Evolutionary conservation across 1,284 basidiomycete genomes (phyloP), one percentile per base, ranked within the genome.

Genomic region (Cronartium quercuum): DNA sequence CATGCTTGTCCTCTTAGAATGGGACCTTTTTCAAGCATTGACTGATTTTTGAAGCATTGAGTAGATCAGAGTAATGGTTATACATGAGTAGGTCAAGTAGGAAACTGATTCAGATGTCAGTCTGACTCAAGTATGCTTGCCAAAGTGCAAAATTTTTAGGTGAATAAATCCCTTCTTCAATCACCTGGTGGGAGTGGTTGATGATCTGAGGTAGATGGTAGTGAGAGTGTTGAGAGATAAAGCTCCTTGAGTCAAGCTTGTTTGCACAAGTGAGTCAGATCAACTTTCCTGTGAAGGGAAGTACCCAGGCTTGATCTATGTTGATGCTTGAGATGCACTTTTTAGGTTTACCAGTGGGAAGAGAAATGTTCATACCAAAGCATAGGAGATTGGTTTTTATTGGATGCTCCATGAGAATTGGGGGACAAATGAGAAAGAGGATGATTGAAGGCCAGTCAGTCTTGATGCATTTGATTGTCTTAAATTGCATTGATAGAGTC

Each of bases 21-120:
- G 62, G 42, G 29, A 71, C 21, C 7, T 57, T 47, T 21, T 34
- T 64, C 18, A 71, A 10, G 9, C 21, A 24, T 37, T 35, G 37
- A 40, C 65, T 42, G 6, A 71, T n/a, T 64, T 71, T 41, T 35
- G 51, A 38, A 42, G 87, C 73, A 63, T 90, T 87, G 6, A 82
- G 80, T 0, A 88, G 86, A 76, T 87, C 86, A 51, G 90, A 81
- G 9, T 86, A 80, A 0, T 85, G 84, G 76, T 88, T 88, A 47
- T 83, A 86, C 7, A 90, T 79, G 15, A 88, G 78, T 0, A 86
- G 85, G 79, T 86, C 85, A 24, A 88, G 80, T 78, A 91, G 89
- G 78, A 90, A 90, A 1, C 87, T 87, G 58, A 89, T 84, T 3
- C 83, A 80, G 87, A 88, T 90, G 18, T 83, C 80, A 7, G 87